Evolutionary conservation across 164 flowering plant species (phyloP).

Genomic region (Houttuynia cordata): DNA sequence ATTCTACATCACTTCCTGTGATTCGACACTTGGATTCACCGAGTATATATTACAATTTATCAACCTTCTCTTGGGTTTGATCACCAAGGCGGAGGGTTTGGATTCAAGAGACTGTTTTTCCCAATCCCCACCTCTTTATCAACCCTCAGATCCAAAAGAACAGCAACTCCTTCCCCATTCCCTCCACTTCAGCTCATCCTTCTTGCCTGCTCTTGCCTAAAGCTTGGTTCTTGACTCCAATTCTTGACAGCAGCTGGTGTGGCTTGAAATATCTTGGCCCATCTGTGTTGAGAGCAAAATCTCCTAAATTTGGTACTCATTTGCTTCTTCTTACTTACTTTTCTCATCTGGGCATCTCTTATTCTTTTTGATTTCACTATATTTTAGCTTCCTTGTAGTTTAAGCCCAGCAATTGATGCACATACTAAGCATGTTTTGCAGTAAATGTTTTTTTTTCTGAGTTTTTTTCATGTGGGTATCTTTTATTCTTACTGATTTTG

Average conservation of each 20-base stretch:
- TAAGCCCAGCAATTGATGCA: neutral
- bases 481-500: too few relatives aligned
- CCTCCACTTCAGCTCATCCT: neutral
- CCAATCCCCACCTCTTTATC: neutral
- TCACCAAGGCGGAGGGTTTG: too few relatives aligned
- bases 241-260: conserved; percentile 23
- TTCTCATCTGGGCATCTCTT: neutral
- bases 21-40: too few relatives aligned
- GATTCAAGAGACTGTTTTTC: too few relatives aligned
- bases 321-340: neutral
- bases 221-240: neutral
- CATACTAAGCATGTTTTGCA: too few relatives aligned
- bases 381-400: too few relatives aligned
- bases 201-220: neutral
- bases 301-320: neutral
- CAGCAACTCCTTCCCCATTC: neutral
- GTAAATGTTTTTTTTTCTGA: too few relatives aligned
- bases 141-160: neutral
- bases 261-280: conserved; percentile 51
- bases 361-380: neutral
- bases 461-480: too few relatives aligned
- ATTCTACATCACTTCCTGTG: too few relatives aligned
- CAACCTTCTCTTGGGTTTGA: too few relatives aligned
- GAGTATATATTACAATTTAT: too few relatives aligned
- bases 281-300: conserved; percentile 20